A percentile compares a stretch with the other conserved stretches of the same genome.
Evolutionary conservation across 306 rosid genomes (phyloP).

Genomic region (Cicer yamashitae): DNA sequence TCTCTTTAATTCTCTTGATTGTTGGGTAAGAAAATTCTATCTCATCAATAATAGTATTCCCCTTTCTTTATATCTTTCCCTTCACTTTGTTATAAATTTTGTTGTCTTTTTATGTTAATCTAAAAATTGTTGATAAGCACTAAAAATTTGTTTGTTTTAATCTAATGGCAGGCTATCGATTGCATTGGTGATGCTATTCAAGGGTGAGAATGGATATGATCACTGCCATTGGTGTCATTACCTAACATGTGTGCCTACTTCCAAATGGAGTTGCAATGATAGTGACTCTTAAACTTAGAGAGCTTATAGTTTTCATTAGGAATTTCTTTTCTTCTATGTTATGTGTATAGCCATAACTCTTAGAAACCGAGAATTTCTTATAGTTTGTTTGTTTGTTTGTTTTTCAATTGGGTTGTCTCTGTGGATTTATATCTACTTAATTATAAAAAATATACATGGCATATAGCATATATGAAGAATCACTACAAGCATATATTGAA

Average conservation of each 20-base stretch:
- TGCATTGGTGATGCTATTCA: conserved; percentile 72
- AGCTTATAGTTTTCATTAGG: background rate
- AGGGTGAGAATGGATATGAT: conserved; percentile 66
- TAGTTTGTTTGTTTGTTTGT: background rate
- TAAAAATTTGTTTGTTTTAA: conserved; percentile 7
- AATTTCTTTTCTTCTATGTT: conserved; percentile 1
- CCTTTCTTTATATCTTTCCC: background rate
- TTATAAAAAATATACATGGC: background rate
- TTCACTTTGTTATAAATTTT: background rate
- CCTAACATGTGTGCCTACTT: conserved; percentile 71
- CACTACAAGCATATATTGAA: conserved; percentile 7
- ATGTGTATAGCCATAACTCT: conserved; percentile 35
- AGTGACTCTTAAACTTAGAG: conserved; percentile 31
- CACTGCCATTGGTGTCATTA: conserved; percentile 86
- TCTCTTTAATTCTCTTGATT: conserved; percentile 63
- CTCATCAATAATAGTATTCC: background rate
- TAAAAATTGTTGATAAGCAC: background rate
- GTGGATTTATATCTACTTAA: conserved; percentile 27
- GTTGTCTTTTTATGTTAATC: background rate
- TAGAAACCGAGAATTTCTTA: conserved; percentile 30
- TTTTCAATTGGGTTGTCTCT: conserved; percentile 28
- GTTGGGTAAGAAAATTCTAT: conserved; percentile 58
- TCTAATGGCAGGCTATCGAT: conserved; percentile 56
- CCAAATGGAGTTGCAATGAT: conserved; percentile 66
- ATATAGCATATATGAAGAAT: no score